Conservation (phyloP, 83 land plant species). For the Picea abies region DNA sequence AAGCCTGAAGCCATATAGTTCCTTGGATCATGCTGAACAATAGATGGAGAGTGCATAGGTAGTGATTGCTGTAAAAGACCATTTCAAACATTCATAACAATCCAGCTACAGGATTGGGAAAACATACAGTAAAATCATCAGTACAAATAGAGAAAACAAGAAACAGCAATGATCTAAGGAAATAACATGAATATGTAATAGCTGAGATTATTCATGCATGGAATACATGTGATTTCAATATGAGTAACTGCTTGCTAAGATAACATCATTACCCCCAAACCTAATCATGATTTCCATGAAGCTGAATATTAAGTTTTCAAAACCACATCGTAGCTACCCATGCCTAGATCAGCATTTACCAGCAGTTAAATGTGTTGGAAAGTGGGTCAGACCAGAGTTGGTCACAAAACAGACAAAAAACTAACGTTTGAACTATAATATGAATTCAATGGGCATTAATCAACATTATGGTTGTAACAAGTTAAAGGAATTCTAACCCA, state of each 20-base stretch:
- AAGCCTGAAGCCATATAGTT: not conserved
- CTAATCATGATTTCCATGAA: not conserved
- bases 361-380: not conserved
- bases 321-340: not conserved
- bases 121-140: not conserved
- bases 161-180: not conserved
- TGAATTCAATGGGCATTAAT: too few relatives aligned
- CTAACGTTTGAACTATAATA: too few relatives aligned
- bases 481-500: too few relatives aligned
- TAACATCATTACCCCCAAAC: not conserved
- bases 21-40: slow-evolving; percentile 10
- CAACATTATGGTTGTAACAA: too few relatives aligned
- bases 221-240: too few relatives aligned
- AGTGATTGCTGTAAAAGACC: slow-evolving; percentile 1
- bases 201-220: not conserved
- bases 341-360: not conserved
- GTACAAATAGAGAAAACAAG: not conserved
- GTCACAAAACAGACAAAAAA: not conserved
- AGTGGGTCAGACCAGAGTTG: not conserved
- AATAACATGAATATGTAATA: not conserved
- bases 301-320: not conserved
- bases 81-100: not conserved
- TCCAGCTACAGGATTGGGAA: not conserved
- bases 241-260: too few relatives aligned
- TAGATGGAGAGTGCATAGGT: not conserved